Base-by-base conservation (phyloP, 805 yeast genomes). In the Yarrowia porcina region DNA sequence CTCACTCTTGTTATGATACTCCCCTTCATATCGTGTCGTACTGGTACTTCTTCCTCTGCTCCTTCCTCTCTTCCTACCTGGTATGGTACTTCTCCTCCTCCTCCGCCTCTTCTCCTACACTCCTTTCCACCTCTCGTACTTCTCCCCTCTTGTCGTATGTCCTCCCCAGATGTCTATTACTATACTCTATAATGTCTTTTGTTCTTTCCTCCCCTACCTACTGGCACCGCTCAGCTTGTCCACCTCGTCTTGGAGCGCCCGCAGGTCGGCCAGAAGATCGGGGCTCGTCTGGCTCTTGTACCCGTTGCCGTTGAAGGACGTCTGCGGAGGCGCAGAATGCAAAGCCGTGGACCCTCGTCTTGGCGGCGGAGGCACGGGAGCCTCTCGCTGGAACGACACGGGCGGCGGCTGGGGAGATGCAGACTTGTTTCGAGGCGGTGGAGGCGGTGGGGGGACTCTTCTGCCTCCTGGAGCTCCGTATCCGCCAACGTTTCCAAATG, bases 191-290 rank as follows among this genome's bases (percentile, higher is more conserved):
- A 41, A 41, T 41, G 45, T 41, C 45, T 41, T 41, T 41, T 41
- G n/a, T 21, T 4, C 25, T 27, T 11, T 25, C 13, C 23, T 5
- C 15, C 1, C 18, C 39, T 25, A 39, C 28, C 61, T 45, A 27
- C 9, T 36, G 25, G 21, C 33, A 3, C 61, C 61, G 30, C 67
- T 66, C 45, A 87, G 75, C 60, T 80, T 78, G 67, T 87, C 88
- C 21, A 87, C 90, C 71, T 87, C 91, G 36, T 80, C 86, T 68
- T 87, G 90, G 52, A 87, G 76, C 9, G 87, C 87, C 69, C 81
- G 81, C 64, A 87, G 75, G 69, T 87, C 88, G 50, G 86, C 85
- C 67, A 87, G 72, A 21, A 87, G 82, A 65, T 86, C 83, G 3
- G 80, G 71, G 7, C 30, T 61, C 32, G 45, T 41, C 28, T 32